Percentiles rank a stretch among this genome's conserved stretches.
These are phyloP conservation scores for Moricandia arvensis DNA, from an alignment of 345 rosid genomes.

Conservation along the genomic window DNA sequence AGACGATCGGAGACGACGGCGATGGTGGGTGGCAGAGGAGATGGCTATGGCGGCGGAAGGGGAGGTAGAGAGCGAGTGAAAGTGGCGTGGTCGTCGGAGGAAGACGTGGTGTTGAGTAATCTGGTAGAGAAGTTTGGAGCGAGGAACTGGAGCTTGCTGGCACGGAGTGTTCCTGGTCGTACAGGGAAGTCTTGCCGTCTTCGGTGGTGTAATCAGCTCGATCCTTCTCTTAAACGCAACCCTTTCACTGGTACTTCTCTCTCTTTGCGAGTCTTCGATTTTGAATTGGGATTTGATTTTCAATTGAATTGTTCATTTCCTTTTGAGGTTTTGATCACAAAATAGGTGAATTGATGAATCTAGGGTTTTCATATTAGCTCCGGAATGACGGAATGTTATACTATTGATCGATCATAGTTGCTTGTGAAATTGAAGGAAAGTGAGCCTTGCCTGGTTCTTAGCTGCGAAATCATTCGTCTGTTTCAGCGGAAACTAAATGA, in stretches of 20 bases:
- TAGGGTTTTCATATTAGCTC: too few species aligned
- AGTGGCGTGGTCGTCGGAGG: slow-evolving; percentile 75
- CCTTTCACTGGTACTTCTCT: slow-evolving; percentile 82
- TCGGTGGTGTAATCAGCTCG: slow-evolving; percentile 94
- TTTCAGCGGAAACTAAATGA: not conserved
- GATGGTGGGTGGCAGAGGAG: not conserved
- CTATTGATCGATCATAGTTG: not conserved
- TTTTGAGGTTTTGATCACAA: not conserved
- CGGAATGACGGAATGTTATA: not conserved
- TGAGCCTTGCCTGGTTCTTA: not conserved
- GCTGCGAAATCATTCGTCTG: not conserved
- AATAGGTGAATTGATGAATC: not conserved
- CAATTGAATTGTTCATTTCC: not conserved
- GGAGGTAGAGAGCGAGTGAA: slow-evolving; percentile 46
- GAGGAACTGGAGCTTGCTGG: slow-evolving; percentile 80
- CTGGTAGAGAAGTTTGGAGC: slow-evolving; percentile 62
- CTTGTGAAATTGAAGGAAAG: not conserved
- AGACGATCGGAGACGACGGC: not conserved
- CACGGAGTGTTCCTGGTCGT: slow-evolving; percentile 66
- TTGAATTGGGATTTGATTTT: not conserved
- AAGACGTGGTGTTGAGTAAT: slow-evolving; percentile 56
- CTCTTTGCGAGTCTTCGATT: too few species aligned
- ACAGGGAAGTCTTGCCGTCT: slow-evolving; percentile 89
- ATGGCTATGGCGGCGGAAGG: too few species aligned
- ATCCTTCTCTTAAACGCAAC: slow-evolving; percentile 69